Conservation (phyloP, 345 rosid genomes). For the Nasturtium officinale region DNA sequence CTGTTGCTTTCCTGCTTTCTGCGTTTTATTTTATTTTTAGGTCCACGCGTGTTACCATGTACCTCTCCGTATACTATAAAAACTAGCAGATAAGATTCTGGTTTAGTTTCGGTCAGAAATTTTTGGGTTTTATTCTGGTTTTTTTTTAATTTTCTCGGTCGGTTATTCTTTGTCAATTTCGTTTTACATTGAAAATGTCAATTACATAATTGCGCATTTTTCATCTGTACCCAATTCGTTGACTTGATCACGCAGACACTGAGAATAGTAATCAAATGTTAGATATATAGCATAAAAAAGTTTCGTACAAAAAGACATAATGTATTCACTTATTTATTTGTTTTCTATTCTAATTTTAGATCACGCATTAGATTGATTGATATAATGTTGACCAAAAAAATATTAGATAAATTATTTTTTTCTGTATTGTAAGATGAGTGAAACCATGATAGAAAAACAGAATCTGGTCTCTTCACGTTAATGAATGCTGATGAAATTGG, state of each 20-base stretch:
- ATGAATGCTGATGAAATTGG: neutral
- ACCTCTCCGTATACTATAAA: constrained; percentile 15
- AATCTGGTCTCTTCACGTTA: neutral
- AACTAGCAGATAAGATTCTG: constrained; percentile 15
- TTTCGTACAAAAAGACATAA: too few relatives aligned
- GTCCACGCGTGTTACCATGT: constrained; percentile 24
- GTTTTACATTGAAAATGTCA: neutral
- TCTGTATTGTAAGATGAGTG: neutral
- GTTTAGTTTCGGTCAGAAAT: neutral
- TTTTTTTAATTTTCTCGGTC: neutral
- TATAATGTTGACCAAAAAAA: neutral
- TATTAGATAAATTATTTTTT: too few relatives aligned
- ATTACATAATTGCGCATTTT: neutral
- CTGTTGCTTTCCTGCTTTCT: constrained; percentile 18
- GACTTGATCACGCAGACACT: neutral
- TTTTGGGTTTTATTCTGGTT: neutral
- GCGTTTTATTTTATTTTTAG: constrained; percentile 1
- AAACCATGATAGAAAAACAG: constrained; percentile 2
- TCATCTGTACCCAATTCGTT: neutral
- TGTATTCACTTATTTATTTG: too few relatives aligned
- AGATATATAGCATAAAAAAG: neutral
- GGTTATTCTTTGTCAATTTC: neutral
- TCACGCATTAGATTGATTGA: neutral
- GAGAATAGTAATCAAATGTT: neutral
- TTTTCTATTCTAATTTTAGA: too few relatives aligned